Evolutionary conservation across 495 filamentous ascomycete species (phyloP).

Genomic region (Podospora conica): DNA sequence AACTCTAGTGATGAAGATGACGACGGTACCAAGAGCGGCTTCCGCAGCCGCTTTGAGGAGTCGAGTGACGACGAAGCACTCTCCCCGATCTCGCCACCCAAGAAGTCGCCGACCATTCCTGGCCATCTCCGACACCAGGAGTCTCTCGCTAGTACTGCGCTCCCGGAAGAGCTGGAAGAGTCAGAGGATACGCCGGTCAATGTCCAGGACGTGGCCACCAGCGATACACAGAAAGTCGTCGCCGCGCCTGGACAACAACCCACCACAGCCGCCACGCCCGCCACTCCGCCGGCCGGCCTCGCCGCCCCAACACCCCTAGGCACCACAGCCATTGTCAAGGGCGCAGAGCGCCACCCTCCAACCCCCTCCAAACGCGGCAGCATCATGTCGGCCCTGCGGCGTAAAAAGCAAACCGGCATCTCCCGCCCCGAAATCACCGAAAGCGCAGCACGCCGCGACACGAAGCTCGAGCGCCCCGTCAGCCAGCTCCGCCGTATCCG

Average conservation of each 20-base stretch:
- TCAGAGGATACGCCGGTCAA: conserved; percentile 31
- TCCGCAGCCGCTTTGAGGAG: conserved; percentile 71
- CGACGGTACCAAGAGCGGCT: conserved; percentile 37
- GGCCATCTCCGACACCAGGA: conserved; percentile 11
- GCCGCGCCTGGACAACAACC: not conserved
- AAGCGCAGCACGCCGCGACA: conserved; percentile 46
- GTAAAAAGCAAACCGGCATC: conserved; percentile 42
- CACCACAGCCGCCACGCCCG: not conserved
- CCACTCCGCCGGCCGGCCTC: conserved; percentile 7
- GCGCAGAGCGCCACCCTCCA: conserved; percentile 6
- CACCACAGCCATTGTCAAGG: not conserved
- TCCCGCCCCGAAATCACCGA: conserved; percentile 38
- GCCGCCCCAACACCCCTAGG: conserved; percentile 17
- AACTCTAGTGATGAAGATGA: conserved; percentile 71
- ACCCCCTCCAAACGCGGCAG: conserved; percentile 24
- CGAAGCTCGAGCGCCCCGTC: conserved; percentile 42
- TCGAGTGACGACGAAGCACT: conserved; percentile 66
- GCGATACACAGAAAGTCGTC: not conserved
- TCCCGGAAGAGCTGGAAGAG: conserved; percentile 34
- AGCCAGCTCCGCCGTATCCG: conserved; percentile 34
- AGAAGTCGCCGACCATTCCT: conserved; percentile 1
- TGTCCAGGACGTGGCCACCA: conserved; percentile 8
- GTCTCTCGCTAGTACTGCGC: conserved; percentile 24
- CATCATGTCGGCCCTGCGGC: conserved; percentile 41
- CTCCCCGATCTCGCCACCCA: conserved; percentile 17